phyloP scores from a whole-genome alignment of 768 basidiomycete species.

The Nidula microcarpa region DNA sequence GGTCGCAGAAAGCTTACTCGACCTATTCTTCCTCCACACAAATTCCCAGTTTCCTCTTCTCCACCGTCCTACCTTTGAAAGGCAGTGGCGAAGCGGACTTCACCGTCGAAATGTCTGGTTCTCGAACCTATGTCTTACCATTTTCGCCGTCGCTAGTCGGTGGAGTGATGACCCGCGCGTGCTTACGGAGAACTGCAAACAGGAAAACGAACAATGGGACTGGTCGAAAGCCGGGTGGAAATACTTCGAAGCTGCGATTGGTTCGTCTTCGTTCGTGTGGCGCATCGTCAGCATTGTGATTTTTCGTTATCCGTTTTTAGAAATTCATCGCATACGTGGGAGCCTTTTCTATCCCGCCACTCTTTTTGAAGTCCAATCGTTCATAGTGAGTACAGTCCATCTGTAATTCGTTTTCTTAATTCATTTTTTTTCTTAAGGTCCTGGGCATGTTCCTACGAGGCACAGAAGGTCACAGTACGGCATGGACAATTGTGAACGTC shows the following conservation, averaged over 20 bases:
- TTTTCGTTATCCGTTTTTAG: slow-evolving; percentile 25
- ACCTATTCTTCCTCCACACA: slow-evolving; percentile 61
- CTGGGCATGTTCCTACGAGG: slow-evolving; percentile 53
- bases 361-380: slow-evolving; percentile 61
- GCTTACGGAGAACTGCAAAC: slow-evolving; percentile 23
- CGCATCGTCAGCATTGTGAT: background rate
- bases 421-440: slow-evolving; percentile 28
- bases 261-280: slow-evolving; percentile 24
- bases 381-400: slow-evolving; percentile 13
- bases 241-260: slow-evolving; percentile 55
- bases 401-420: background rate
- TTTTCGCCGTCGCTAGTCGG: slow-evolving; percentile 71
- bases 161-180: slow-evolving; percentile 64
- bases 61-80: slow-evolving; percentile 67
- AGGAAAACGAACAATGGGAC: slow-evolving; percentile 24
- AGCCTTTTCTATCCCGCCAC: slow-evolving; percentile 53
- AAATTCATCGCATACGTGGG: slow-evolving; percentile 44
- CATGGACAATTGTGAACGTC: slow-evolving; percentile 52
- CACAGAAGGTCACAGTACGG: slow-evolving; percentile 41
- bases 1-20: slow-evolving; percentile 55
- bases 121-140: slow-evolving; percentile 49
- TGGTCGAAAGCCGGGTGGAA: slow-evolving; percentile 59
- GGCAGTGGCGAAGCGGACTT: slow-evolving; percentile 50
- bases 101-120: slow-evolving; percentile 60
- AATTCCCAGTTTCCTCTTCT: slow-evolving; percentile 65